Percentiles rank a stretch among this genome's conserved stretches.
These are phyloP conservation scores for Citropsis articulata DNA, from an alignment of 345 rosid genomes.

Conservation along the genomic window DNA sequence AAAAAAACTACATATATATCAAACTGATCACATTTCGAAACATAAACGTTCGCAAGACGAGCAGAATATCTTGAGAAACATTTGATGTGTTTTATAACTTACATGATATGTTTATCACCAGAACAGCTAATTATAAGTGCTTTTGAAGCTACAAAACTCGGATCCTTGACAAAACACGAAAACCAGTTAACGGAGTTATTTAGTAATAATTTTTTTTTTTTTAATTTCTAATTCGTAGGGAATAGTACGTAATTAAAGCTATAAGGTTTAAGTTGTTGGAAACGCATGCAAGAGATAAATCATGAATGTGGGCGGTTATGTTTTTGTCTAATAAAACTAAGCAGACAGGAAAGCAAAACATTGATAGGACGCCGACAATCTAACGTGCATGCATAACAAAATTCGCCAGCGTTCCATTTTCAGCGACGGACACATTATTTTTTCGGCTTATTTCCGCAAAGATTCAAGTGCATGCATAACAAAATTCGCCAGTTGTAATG, in stretches of 20 bases:
- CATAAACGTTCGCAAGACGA: too few species aligned
- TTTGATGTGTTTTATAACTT: too few species aligned
- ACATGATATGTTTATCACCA: too few species aligned
- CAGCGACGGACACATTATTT: slow-evolving; percentile 10
- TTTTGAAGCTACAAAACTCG: neutral
- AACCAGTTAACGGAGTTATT: neutral
- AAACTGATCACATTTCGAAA: too few species aligned
- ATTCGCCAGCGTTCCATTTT: slow-evolving; percentile 9
- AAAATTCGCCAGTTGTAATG: slow-evolving; percentile 8
- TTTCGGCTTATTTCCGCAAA: neutral
- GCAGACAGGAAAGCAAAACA: slow-evolving; percentile 28
- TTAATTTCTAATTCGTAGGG: neutral
- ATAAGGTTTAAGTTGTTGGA: too few species aligned
- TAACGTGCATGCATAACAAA: slow-evolving; percentile 36
- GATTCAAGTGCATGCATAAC: slow-evolving; percentile 20
- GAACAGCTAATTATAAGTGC: too few species aligned
- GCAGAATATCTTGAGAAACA: too few species aligned
- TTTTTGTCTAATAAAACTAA: slow-evolving; percentile 24
- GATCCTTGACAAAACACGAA: neutral
- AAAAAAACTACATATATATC: too few species aligned
- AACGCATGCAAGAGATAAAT: too few species aligned
- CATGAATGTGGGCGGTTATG: neutral
- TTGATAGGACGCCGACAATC: slow-evolving; percentile 35
- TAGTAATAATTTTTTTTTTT: neutral
- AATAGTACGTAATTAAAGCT: too few species aligned